Evolutionary conservation across 2,329 filamentous ascomycete genomes (phyloP), one percentile per base, ranked within the genome.

Genomic region (Trichophyton schoenleinii): DNA sequence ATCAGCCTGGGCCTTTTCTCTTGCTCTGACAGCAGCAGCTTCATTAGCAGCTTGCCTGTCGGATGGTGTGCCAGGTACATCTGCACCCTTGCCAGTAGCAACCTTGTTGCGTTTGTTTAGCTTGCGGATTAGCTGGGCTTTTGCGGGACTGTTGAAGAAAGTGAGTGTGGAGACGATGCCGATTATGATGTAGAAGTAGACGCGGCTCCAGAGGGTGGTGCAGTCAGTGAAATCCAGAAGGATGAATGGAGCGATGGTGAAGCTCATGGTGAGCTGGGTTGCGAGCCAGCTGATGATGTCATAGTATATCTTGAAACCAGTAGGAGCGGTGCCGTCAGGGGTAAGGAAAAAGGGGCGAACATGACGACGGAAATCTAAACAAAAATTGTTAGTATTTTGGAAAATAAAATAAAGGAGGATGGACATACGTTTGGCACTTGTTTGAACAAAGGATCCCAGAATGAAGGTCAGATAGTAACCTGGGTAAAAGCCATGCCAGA

Each of bases 401-500:
- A 11, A 36, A 36, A 36, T 36, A 36, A 28, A 7, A 6, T 1
- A 18, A 46, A 9, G 48, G 22, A 44, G 0, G 3, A 25, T n/a
- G 61, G 41, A 20, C 38, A 18, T 79, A 96, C 91, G 91, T 79
- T 99, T 99, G 61, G 94, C 91, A 18, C 87, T 87, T 1, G 91
- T 96, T 72, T 99, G 94, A 34, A 96, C 83, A 66, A 99, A 88
- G 64, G 90, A 91, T 0, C 89, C 94, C 6, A 97, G 80, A 46
- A 97, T 77, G 69, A 99, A 99, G 3, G 87, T 82, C 63, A 99
- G 76, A 73, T 97, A 97, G 74, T 99, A 99, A 4, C 94, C 94
- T 0, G 94, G 92, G 67, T 95, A 95, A 75, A 99, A 99, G 34
- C 94, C 94, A 70, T 99, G 94, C 94, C 94, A 99, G 67, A 97